phyloP scores from a whole-genome alignment of 2,329 filamentous ascomycete species.

The Hypoxylon sp. region DNA sequence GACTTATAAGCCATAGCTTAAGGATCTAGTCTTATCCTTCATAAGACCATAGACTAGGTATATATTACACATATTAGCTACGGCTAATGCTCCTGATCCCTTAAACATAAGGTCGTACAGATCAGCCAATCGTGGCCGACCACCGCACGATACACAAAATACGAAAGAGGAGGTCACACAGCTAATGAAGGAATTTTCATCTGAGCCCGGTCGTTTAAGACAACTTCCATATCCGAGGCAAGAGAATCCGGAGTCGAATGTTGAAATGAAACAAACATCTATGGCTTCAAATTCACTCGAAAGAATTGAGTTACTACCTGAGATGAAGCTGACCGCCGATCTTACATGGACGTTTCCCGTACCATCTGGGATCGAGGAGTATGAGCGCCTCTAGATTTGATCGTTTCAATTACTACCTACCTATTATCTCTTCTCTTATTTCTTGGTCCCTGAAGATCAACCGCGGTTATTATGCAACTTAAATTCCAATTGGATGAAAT shows the following conservation, averaged over 20 bases:
- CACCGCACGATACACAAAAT: background rate
- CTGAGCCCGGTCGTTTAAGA: background rate
- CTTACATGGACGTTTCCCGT: background rate
- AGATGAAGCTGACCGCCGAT: background rate
- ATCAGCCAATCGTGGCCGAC: background rate
- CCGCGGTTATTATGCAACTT: background rate
- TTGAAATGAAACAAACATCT: background rate
- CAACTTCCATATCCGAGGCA: background rate
- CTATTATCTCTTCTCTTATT: background rate
- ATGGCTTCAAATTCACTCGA: background rate
- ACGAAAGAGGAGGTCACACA: background rate
- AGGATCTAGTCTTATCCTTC: background rate
- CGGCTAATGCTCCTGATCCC: background rate
- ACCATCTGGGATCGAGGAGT: background rate
- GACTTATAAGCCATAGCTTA: background rate
- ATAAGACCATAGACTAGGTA: background rate
- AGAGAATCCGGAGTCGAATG: background rate
- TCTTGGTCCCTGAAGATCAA: background rate
- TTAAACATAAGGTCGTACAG: background rate
- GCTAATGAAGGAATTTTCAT: background rate
- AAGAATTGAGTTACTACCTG: background rate
- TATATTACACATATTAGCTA: background rate
- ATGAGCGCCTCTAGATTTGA: background rate
- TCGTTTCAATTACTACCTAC: background rate
- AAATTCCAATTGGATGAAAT: background rate